These are phyloP conservation scores for Onygenales sp. DNA, from an alignment of 2,329 filamentous ascomycete species.

Conservation along the genomic window DNA sequence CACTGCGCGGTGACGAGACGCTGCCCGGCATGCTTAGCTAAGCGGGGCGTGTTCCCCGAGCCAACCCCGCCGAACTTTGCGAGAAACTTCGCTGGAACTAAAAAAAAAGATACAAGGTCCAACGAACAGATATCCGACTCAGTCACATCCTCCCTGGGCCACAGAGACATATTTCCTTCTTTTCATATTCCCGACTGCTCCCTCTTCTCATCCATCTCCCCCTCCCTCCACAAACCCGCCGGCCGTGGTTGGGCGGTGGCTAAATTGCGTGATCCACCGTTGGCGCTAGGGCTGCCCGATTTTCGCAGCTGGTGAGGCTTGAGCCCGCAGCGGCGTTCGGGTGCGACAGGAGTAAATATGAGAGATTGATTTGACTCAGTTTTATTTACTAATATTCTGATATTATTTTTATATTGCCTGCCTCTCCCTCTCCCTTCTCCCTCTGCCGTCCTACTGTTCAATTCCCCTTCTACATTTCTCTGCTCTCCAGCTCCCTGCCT, in stretches of 20 bases:
- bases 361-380: neutral
- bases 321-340: neutral
- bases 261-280: conserved; percentile 4
- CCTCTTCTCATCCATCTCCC: too few species aligned
- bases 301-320: neutral
- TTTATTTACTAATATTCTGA: neutral
- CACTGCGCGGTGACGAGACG: too few species aligned
- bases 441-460: neutral
- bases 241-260: neutral
- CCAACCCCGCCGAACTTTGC: too few species aligned
- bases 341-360: neutral
- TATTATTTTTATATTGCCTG: neutral
- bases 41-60: too few species aligned
- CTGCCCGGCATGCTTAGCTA: too few species aligned
- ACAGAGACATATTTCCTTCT: too few species aligned
- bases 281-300: neutral
- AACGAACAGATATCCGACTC: too few species aligned
- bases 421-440: neutral
- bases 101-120: too few species aligned
- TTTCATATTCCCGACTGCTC: too few species aligned
- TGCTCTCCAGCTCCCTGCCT: neutral
- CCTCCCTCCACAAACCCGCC: neutral
- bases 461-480: neutral
- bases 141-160: too few species aligned
- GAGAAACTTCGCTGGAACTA: too few species aligned